Evolutionary conservation across 805 yeast genomes (phyloP).

Genomic region (Schizosaccharomyces japonicus): DNA sequence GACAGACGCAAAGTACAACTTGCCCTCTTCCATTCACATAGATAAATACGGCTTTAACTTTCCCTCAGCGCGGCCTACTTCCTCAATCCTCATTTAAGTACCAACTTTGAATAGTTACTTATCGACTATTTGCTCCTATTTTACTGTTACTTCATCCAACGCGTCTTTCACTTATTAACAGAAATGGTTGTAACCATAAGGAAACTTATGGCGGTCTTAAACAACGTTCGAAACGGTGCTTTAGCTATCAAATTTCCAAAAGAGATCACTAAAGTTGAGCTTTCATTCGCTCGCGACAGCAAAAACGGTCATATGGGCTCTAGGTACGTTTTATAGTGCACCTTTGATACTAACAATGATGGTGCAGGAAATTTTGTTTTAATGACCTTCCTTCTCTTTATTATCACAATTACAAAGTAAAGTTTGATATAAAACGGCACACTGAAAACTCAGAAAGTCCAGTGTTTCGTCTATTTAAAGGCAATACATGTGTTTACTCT

Average conservation of each 20-base stretch:
- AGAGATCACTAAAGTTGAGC: neutral
- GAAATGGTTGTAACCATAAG: neutral
- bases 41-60: neutral
- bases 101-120: neutral
- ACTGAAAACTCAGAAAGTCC: too few relatives aligned
- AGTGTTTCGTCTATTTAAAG: too few relatives aligned
- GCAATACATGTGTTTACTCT: too few relatives aligned
- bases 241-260: constrained; percentile 5
- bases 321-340: neutral
- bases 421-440: too few relatives aligned
- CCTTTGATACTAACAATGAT: neutral
- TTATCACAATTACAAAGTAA: neutral
- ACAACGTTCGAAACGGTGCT: constrained; percentile 9
- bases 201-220: neutral
- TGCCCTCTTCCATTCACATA: neutral
- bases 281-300: neutral
- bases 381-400: neutral
- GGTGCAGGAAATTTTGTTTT: neutral
- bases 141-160: neutral
- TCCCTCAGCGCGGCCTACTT: too few relatives aligned
- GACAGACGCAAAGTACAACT: neutral
- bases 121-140: neutral
- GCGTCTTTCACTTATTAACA: too few relatives aligned
- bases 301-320: neutral
- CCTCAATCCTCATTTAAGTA: neutral